Base-by-base conservation (phyloP, 305 asterid species). In the Caryopteris hybrid region DNA sequence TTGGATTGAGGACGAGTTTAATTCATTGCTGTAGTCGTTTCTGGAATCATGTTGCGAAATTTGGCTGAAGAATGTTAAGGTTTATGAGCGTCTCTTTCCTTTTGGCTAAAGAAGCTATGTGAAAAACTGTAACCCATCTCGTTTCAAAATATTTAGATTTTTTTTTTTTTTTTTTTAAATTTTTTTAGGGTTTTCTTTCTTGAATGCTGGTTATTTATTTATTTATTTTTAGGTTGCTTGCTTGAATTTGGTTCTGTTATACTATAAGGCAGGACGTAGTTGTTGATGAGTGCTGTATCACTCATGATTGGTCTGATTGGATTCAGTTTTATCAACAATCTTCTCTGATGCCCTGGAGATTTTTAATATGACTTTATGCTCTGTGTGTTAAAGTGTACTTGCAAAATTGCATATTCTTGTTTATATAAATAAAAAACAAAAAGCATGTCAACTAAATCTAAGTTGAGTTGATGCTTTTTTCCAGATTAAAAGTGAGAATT, bases 1-100 rank as follows among this genome's bases (percentile, higher is more conserved):
- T 21, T 71, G 62, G 53, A 31, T 54, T 69, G 72, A 20, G 43
- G 48, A 48, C 9, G 34, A 9, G 61, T 70, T 64, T 43, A 57
- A 17, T 67, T 62, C 16, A 48, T 71, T 61, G 42, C 36, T 57
- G 39, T 48, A 6, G 23, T 64, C 12, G 10, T 22, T 61, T 23
- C 25, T 2, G 11, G 47, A 42, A 27, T 71, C 12, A 36, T 6
- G 62, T 39, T 69, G 5, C 29, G 18, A 11, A 17, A 54, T 21
- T 25, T 34, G 61, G 42, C 12, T 59, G 29, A 34, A 33, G 74
- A 45, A 62, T 22, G 68, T 29, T 11, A 25, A 48, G 53, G 46
- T 21, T 56, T 50, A 0, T 42, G 16, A 12, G 21, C 22, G n/a
- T 29, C 11, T 50, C 10, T n/a, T 57, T 53, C 27, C 1, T 6